phyloP scores from a whole-genome alignment of 1,139 yeast genomes.

The Candida tunisiensis region DNA sequence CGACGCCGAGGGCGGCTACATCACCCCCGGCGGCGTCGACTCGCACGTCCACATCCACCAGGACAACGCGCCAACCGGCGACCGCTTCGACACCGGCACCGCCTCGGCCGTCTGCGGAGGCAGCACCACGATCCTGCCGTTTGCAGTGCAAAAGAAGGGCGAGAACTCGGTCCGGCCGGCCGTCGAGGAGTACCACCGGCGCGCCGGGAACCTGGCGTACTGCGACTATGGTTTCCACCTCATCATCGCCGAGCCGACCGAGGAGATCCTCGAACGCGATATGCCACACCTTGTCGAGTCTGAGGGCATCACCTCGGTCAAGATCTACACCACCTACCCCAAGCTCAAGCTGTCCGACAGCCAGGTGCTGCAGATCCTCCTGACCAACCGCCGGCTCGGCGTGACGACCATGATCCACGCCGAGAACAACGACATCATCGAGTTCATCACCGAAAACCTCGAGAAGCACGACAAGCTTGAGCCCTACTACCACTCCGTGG shows the following conservation, averaged over 20 bases:
- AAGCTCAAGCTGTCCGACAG: constrained; percentile 24
- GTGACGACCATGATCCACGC: constrained; percentile 34
- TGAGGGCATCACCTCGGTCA: constrained; percentile 28
- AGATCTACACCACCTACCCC: constrained; percentile 31
- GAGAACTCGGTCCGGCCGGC: constrained; percentile 13
- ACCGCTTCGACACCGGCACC: constrained; percentile 43
- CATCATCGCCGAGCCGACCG: constrained; percentile 21
- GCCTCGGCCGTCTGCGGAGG: constrained; percentile 43
- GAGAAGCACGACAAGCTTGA: constrained; percentile 20
- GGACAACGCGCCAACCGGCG: constrained; percentile 31
- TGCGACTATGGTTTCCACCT: constrained; percentile 32
- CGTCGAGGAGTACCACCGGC: constrained; percentile 17
- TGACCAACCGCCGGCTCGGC: constrained; percentile 23
- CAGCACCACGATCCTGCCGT: constrained; percentile 27
- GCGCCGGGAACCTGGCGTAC: constrained; percentile 20
- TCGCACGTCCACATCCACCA: constrained; percentile 43
- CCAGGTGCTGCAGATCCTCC: constrained; percentile 23
- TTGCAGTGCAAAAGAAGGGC: constrained; percentile 25
- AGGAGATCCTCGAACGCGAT: constrained; percentile 14
- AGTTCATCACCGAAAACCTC: constrained; percentile 24
- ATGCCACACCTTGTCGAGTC: constrained; percentile 8
- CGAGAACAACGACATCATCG: constrained; percentile 29
- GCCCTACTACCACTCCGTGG: constrained; percentile 28
- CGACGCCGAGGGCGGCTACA: constrained; percentile 28
- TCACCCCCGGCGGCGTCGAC: constrained; percentile 34